Evolutionary conservation across 805 yeast species (phyloP), one percentile per base, ranked within the genome.

Genomic region (Myxozyma lipomycoides): DNA sequence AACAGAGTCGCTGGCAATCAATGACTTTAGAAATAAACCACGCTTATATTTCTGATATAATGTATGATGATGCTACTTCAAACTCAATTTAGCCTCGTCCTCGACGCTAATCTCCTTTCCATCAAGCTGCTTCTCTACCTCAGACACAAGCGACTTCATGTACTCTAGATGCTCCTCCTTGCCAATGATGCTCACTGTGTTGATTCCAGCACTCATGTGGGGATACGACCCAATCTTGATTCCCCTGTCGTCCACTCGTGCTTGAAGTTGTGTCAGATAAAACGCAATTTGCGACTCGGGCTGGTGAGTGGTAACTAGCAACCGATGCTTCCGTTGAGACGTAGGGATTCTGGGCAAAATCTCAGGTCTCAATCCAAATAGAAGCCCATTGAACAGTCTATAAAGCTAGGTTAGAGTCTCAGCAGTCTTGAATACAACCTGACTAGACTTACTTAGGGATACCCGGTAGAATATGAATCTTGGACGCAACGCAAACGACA

Each of bases 221-320:
- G 96, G 96, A 64, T 88, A 88, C 30, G 90, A 82, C 2, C 96
- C 96, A 43, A 88, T 74, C 62, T 87, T 88, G 45, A 87, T 73
- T n/a, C 66, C 68, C 30, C 64, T 64, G 18, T 53, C 49, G 3
- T 62, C 60, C 19, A 72, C 71, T 40, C 67, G 66, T 1, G 62
- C 62, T 58, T 86, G 93, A 25, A 84, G 64, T 1, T 68, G 62
- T 1, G 77, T 62, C 53, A 87, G 70, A 46, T 71, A 78, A 2
- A 85, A 81, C 0, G 95, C 93, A 61, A 88, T 75, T 47, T 73
- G 78, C 4, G 85, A 77, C 63, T 88, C 96, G 1, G 78, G 66
- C 10, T 77, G 62, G 2, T 65, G 60, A 0, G 95, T 87, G 49
- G 76, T 77, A 10, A 88, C 85, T 58, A 74, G 84, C 60, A 64